Conservation (phyloP, 768 basidiomycete genomes). For the Termitomyces sp. region DNA sequence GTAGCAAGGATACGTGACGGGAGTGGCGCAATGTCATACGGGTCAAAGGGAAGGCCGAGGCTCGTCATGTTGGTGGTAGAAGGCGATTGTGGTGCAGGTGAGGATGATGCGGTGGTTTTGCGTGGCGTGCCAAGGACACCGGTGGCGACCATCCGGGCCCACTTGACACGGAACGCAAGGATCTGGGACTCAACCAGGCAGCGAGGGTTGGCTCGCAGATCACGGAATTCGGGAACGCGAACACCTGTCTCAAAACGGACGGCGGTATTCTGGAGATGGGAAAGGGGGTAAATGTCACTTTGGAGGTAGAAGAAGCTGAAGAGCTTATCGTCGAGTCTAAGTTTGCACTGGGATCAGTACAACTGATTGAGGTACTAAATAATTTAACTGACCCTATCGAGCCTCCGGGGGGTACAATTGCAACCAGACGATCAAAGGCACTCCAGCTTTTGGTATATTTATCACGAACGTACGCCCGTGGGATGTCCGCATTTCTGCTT, state of each 20-base stretch:
- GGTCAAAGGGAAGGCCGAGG: slow-evolving; percentile 70
- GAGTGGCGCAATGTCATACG: slow-evolving; percentile 64
- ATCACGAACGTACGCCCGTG: slow-evolving; percentile 78
- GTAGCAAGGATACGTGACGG: slow-evolving; percentile 65
- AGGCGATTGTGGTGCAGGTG: slow-evolving; percentile 2
- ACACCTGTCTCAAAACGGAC: slow-evolving; percentile 86
- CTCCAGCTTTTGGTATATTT: slow-evolving; percentile 95
- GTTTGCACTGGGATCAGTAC: neutral
- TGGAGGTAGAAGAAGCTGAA: slow-evolving; percentile 89
- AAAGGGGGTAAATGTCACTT: slow-evolving; percentile 67
- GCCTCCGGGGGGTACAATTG: slow-evolving; percentile 86
- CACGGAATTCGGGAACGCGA: slow-evolving; percentile 84
- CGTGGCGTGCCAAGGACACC: slow-evolving; percentile 55
- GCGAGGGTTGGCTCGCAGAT: slow-evolving; percentile 83
- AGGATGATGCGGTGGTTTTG: slow-evolving; percentile 25
- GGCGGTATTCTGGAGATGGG: slow-evolving; percentile 73
- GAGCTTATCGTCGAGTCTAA: slow-evolving; percentile 84
- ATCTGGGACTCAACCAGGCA: slow-evolving; percentile 81
- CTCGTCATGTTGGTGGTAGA: slow-evolving; percentile 26
- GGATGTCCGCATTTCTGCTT: slow-evolving; percentile 83
- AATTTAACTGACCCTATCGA: slow-evolving; percentile 66
- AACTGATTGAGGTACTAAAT: neutral
- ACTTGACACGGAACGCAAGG: slow-evolving; percentile 77
- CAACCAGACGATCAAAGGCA: slow-evolving; percentile 83
- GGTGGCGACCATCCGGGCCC: slow-evolving; percentile 66